Conservation (phyloP, 352 stramenopile species). For the Saprolegnia parasitica region DNA sequence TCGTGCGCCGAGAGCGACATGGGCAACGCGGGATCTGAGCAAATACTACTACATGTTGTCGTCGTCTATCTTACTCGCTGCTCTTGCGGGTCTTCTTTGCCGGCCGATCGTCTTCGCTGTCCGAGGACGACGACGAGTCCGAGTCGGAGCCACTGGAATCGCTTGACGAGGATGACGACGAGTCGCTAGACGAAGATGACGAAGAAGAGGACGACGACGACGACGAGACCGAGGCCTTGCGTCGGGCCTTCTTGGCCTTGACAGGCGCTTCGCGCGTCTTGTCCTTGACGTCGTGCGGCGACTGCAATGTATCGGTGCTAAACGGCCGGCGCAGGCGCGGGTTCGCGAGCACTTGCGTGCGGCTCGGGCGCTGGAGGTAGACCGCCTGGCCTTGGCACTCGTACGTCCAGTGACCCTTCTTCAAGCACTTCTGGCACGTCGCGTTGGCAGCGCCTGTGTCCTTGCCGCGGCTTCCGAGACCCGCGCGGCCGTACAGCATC, state of each 20-base stretch:
- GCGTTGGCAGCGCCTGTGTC: slow-evolving; percentile 28
- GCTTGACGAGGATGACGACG: slow-evolving; percentile 24
- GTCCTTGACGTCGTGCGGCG: slow-evolving; percentile 28
- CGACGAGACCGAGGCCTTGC: slow-evolving; percentile 32
- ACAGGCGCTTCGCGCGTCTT: slow-evolving; percentile 18
- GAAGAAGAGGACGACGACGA: slow-evolving; percentile 6
- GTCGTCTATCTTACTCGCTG: not conserved
- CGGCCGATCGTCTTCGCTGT: slow-evolving; percentile 26
- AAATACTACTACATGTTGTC: not conserved
- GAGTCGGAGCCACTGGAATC: slow-evolving; percentile 28
- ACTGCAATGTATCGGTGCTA: slow-evolving; percentile 67
- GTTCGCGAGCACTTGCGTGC: slow-evolving; percentile 74
- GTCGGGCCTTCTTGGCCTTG: slow-evolving; percentile 34
- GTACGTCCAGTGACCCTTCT: slow-evolving; percentile 77
- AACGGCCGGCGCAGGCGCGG: slow-evolving; percentile 76
- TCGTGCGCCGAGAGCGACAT: too few relatives aligned
- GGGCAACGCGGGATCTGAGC: too few relatives aligned
- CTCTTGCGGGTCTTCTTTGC: slow-evolving; percentile 14
- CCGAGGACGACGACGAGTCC: slow-evolving; percentile 36
- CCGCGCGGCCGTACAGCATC: slow-evolving; percentile 14
- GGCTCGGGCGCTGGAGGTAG: slow-evolving; percentile 72
- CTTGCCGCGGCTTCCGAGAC: slow-evolving; percentile 6
- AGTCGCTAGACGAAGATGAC: slow-evolving; percentile 24
- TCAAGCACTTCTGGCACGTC: slow-evolving; percentile 82
- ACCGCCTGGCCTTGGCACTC: slow-evolving; percentile 83